Evolutionary conservation across 164 flowering plant species (phyloP), one percentile per base, ranked within the genome.

Genomic region (Aristolochia fimbriata): DNA sequence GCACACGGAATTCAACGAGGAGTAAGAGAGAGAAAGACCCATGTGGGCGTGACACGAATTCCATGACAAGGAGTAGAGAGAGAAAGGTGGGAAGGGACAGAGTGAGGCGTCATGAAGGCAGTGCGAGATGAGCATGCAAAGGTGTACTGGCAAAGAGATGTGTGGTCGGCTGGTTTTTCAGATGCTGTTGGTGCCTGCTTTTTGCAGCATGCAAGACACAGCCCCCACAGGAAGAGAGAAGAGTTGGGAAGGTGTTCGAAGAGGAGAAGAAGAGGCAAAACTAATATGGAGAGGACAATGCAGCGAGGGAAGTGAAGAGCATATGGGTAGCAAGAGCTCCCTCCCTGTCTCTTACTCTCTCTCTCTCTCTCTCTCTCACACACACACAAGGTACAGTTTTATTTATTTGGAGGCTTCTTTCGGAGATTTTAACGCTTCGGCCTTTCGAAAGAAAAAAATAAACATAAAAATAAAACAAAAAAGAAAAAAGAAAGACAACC

Each of bases 121-220:
- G 53, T 45, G 62, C 21, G 31, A 43, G 31, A 23, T 23, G 31
- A 58, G 61, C 49, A 46, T 48, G 43, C 47, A 37, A 37, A 51
- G 30, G 51, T n/a, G n/a, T 14, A 60, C 15, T 22, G 47, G 27
- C 9, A 25, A 19, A 60, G 4, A 25, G 16, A 47, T 16, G 25
- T 22, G 37, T 53, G 20, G 53, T 47, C 58, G 66, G 57, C 15
- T 73, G 66, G 11, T 70, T 48, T 70, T 48, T 47, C 33, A 54
- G 21, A 25, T 25, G 24, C 62, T 65, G 52, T 53, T 62, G 48
- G 58, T 74, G 13, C 66, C 15, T 56, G 59, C 45, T 31, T 21
- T 56, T 23, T 15, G 22, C 22, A 49, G 52, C 52, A 49, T 49
- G 52, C 20, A 20, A 49, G 43, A 37, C 11, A 37, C 11, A 7